Evolutionary conservation across 192 early-diverging fungal genomes (phyloP).

Genomic region (Coemansia sp.): DNA sequence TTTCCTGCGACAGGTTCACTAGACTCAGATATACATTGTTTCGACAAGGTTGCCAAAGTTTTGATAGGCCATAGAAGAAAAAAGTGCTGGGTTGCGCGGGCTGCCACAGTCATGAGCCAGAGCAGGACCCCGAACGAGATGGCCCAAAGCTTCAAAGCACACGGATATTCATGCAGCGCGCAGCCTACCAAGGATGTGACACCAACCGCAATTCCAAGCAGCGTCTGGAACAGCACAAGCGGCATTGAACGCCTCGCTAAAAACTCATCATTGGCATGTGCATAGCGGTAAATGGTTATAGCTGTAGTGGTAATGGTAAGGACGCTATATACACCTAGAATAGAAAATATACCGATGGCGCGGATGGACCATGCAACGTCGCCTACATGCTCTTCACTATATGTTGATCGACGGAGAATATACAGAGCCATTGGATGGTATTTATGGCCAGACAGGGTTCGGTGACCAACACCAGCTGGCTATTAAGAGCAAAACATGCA

Average conservation of each 20-base stretch:
- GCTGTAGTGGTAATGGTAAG: slow-evolving; percentile 19
- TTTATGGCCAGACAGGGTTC: background rate
- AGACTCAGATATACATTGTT: background rate
- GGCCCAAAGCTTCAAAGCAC: slow-evolving; percentile 36
- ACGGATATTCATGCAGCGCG: slow-evolving; percentile 23
- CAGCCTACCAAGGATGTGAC: slow-evolving; percentile 18
- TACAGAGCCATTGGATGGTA: background rate
- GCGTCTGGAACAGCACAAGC: slow-evolving; percentile 22
- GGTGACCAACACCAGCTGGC: background rate
- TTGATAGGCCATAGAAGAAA: slow-evolving; percentile 7
- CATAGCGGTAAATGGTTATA: slow-evolving; percentile 20
- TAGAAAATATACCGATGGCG: slow-evolving; percentile 5
- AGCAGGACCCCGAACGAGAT: slow-evolving; percentile 28
- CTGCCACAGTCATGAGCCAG: slow-evolving; percentile 27
- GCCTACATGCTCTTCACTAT: background rate
- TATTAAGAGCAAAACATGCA: background rate
- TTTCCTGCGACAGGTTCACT: background rate
- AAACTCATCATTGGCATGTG: slow-evolving; percentile 12
- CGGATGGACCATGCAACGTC: slow-evolving; percentile 15
- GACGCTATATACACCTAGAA: slow-evolving; percentile 21
- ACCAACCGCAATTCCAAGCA: slow-evolving; percentile 14
- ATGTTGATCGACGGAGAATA: background rate
- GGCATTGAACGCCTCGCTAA: slow-evolving; percentile 22
- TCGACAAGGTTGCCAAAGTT: background rate
- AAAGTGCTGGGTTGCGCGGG: slow-evolving; percentile 25